phyloP scores from a whole-genome alignment of 441 rosid species.

The Monsonia emarginata region DNA sequence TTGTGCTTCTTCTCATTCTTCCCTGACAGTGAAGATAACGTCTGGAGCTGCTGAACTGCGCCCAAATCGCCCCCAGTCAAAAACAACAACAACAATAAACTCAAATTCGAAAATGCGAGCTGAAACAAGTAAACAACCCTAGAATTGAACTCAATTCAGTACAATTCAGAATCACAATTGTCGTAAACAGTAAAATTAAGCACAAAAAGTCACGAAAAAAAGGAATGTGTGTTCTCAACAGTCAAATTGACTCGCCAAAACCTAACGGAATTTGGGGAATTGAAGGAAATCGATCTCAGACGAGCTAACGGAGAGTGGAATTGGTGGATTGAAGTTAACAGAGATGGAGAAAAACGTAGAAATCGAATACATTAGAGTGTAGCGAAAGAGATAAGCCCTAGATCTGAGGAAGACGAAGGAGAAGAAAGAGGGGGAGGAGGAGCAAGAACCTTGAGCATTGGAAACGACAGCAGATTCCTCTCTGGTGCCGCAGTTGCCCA shows the following conservation, averaged over 20 bases:
- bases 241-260: background rate
- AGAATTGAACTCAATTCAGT: background rate
- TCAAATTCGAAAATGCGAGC: background rate
- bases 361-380: background rate
- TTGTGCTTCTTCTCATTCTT: conserved; percentile 52
- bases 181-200: background rate
- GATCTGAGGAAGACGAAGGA: conserved; percentile 23
- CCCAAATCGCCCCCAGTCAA: background rate
- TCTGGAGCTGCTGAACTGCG: conserved; percentile 72
- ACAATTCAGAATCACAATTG: background rate
- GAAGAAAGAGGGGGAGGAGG: too few relatives aligned
- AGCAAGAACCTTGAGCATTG: conserved; percentile 63
- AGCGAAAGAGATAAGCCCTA: background rate
- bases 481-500: conserved; percentile 96
- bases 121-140: background rate
- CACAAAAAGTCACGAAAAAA: background rate
- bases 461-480: conserved; percentile 85
- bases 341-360: background rate
- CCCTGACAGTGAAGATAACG: conserved; percentile 31
- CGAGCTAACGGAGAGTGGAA: background rate
- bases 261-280: background rate
- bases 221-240: background rate
- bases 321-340: background rate
- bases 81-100: background rate
- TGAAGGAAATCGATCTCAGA: background rate